phyloP scores from a whole-genome alignment of 208 protist species.

The Trichomonas gallinae region DNA sequence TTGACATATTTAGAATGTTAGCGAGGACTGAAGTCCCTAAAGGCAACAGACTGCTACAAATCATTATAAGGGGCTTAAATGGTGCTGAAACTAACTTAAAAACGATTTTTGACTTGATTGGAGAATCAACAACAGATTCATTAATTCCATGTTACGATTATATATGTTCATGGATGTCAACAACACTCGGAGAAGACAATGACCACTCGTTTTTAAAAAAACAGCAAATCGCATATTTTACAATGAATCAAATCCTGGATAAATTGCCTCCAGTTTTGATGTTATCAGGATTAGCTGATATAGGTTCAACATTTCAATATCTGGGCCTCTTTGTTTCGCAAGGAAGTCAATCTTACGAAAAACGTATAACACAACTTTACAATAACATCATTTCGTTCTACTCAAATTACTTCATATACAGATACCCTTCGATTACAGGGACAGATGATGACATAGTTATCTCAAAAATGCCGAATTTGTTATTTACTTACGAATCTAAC shows the following conservation, averaged over 20 bases:
- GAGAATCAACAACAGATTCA: background rate
- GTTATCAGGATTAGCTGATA: background rate
- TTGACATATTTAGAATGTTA: background rate
- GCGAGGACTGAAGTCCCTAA: background rate
- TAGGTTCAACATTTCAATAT: background rate
- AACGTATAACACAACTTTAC: background rate
- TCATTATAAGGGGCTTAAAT: background rate
- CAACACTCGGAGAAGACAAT: background rate
- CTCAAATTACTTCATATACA: background rate
- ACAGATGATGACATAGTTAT: background rate
- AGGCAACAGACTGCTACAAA: background rate
- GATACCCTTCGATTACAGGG: background rate
- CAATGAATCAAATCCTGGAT: background rate
- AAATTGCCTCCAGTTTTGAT: background rate
- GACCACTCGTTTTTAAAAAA: background rate
- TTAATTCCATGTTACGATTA: background rate
- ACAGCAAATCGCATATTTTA: background rate
- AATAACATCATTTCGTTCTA: background rate
- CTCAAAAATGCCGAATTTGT: background rate
- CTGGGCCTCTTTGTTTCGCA: background rate
- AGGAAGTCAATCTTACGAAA: background rate
- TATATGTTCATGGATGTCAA: background rate
- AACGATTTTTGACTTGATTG: background rate
- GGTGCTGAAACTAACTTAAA: background rate
- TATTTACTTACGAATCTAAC: background rate